Percentiles rank a stretch among this genome's conserved stretches.
These are phyloP conservation scores for Ceratocystis albifundus DNA, from an alignment of 2,329 filamentous ascomycete genomes.

Conservation along the genomic window DNA sequence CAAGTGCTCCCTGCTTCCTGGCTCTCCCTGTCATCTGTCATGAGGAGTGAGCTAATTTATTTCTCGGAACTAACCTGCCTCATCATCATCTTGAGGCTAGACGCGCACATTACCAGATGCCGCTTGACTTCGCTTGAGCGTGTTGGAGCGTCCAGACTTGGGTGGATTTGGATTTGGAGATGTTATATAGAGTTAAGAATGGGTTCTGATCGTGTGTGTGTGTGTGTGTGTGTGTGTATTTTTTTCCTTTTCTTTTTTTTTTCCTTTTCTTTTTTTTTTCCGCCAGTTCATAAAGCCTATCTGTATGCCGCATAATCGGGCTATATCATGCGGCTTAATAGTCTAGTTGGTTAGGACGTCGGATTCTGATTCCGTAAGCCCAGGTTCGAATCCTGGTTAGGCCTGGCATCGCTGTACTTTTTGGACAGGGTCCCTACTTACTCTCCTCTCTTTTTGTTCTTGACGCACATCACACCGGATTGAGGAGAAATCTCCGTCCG, in stretches of 20 bases:
- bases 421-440: not conserved
- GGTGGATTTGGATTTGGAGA: no score
- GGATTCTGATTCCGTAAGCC: conserved; percentile 22
- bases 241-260: no score
- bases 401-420: not conserved
- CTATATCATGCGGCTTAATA: conserved; percentile 13
- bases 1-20: not conserved
- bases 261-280: not conserved
- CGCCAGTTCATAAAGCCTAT: not conserved
- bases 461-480: not conserved
- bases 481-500: not conserved
- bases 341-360: conserved; percentile 23
- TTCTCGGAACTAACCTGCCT: not conserved
- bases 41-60: not conserved
- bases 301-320: not conserved
- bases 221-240: no score
- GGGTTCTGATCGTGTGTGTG: no score
- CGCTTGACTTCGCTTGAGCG: no score
- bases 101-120: not conserved
- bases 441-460: not conserved
- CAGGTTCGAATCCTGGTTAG: conserved; percentile 23
- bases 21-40: conserved; percentile 9
- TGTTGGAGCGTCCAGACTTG: no score
- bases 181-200: no score
- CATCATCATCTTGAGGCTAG: not conserved